Base-by-base conservation (phyloP, 331 rosid species). In the Erythrophleum ivorense region DNA sequence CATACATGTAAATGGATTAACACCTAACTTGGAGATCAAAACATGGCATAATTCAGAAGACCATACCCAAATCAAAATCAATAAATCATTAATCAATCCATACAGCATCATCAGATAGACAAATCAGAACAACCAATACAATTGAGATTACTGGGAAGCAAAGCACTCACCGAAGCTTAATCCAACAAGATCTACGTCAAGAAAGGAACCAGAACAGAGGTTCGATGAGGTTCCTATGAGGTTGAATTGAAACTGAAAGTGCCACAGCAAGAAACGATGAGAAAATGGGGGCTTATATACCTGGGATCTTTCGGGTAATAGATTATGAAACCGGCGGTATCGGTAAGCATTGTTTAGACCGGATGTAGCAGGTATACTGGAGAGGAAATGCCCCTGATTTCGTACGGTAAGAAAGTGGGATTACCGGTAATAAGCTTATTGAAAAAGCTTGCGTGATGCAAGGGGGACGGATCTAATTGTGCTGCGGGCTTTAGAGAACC, bases 321-420 rank as follows among this genome's bases (percentile, higher is more conserved):
- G 49, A 45, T 45, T 45, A 45, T 45, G 49, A 45, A 41, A 87
- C 87, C 78, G 84, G 79, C 64, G 71, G 18, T 53, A 54, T 57
- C 82, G 79, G 84, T 43, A 31, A 36, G 19, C 46, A 16, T 70
- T 75, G 49, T 45, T 5, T 45, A 0, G 49, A 84, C 92, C 88
- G 90, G 91, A 45, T 81, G 68, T 83, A 66, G 78, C 76, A 13
- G 89, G 89, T 89, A 3, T 40, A 77, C 52, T 50, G 52, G 50
- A 16, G 76, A 1, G 69, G 49, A 45, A 45, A 40, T 40, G 10
- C 49, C 49, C 10, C 10, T 45, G 5, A 45, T 45, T 45, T 45
- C 49, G 49, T 45, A 45, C 18, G 33, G 0, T 68, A 36, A 58
- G 59, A 52, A 46, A 3, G 34, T 59, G 16, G 5, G 36, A 33